Evolutionary conservation across 2,329 filamentous ascomycete genomes (phyloP).

Genomic region (Chalaropsis ovoidea): DNA sequence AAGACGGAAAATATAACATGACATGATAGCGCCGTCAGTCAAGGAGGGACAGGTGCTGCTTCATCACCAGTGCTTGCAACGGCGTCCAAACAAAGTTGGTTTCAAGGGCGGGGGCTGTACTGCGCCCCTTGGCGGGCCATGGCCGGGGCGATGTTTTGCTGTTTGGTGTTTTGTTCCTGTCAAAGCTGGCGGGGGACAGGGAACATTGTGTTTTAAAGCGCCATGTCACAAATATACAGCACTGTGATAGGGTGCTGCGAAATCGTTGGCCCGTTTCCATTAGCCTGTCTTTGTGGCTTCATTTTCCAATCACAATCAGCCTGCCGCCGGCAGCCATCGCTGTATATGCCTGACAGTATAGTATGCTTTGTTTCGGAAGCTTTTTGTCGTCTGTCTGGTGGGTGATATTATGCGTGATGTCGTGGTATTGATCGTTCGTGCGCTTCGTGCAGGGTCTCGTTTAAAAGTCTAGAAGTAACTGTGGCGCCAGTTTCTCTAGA

Average conservation of each 20-base stretch:
- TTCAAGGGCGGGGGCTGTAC: slow-evolving; percentile 6
- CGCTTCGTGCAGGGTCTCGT: neutral
- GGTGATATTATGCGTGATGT: too few relatives aligned
- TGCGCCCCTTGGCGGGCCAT: neutral
- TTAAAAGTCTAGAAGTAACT: slow-evolving; percentile 76
- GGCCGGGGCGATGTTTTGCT: neutral
- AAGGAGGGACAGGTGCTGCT: neutral
- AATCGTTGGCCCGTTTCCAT: neutral
- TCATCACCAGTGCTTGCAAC: slow-evolving; percentile 9
- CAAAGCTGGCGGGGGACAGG: neutral
- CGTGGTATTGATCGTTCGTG: too few relatives aligned
- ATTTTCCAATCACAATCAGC: neutral
- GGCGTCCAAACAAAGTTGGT: slow-evolving; percentile 6
- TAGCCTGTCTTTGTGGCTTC: neutral
- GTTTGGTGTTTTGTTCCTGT: slow-evolving; percentile 12
- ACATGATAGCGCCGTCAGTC: neutral
- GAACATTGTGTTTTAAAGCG: neutral
- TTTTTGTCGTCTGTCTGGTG: too few relatives aligned
- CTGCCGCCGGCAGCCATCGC: neutral
- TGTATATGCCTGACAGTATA: neutral
- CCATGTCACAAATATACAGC: neutral
- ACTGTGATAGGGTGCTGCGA: neutral
- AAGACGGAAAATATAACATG: neutral
- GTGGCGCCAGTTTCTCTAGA: slow-evolving; percentile 75
- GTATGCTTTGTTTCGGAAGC: too few relatives aligned